Conservation (phyloP, 306 rosid genomes). For the Neltuma alba region DNA sequence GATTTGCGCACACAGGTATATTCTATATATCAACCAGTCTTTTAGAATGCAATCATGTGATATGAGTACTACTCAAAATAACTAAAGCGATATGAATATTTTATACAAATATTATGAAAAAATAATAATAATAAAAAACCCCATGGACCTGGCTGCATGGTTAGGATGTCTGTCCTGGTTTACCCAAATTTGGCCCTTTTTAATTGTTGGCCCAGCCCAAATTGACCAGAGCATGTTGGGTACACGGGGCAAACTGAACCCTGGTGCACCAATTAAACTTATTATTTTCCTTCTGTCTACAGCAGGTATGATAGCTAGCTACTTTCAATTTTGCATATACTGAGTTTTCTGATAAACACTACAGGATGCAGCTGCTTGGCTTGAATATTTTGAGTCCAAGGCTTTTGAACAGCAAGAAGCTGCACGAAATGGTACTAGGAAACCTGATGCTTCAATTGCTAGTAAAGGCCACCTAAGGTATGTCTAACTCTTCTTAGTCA, state of each 20-base stretch:
- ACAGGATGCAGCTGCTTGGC: conserved; percentile 99
- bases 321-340: neutral
- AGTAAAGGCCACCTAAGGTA: conserved; percentile 99
- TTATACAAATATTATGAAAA: neutral
- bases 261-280: neutral
- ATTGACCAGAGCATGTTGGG: neutral
- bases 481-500: conserved; percentile 23
- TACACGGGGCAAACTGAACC: neutral
- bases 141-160: neutral
- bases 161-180: neutral
- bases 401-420: conserved; percentile 99
- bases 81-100: neutral
- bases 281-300: neutral
- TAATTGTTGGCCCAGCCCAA: neutral
- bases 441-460: conserved; percentile 97
- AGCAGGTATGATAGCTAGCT: neutral
- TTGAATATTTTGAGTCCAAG: conserved; percentile 98
- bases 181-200: neutral
- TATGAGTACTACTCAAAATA: neutral
- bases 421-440: conserved; percentile 93
- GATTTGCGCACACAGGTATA: conserved; percentile 96
- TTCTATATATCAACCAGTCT: conserved; percentile 5
- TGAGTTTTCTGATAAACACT: conserved; percentile 33
- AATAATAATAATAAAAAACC: neutral
- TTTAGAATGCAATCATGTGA: neutral